phyloP scores from a whole-genome alignment of 306 rosid species.

The Alnus rubra region DNA sequence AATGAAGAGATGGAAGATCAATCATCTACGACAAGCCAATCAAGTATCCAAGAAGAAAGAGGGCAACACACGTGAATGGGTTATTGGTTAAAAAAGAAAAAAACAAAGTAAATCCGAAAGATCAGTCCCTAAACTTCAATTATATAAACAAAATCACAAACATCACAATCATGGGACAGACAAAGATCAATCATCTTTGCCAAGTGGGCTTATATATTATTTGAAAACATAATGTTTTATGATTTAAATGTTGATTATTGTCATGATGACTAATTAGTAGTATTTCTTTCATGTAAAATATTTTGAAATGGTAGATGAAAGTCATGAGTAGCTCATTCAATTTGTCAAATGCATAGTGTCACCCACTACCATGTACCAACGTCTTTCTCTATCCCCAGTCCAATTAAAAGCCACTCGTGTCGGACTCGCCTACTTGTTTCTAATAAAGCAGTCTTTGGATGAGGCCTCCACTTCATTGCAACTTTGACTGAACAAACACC shows the following conservation, averaged over 20 bases:
- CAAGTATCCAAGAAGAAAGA: neutral
- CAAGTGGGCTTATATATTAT: conserved; percentile 9
- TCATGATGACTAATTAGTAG: neutral
- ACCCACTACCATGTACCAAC: conserved; percentile 19
- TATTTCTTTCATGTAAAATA: neutral
- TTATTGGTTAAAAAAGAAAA: neutral
- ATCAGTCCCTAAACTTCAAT: neutral
- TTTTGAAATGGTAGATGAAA: neutral
- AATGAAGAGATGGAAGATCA: neutral
- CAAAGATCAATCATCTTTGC: conserved; percentile 12
- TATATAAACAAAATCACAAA: neutral
- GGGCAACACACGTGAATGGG: neutral
- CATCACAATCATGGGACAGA: neutral
- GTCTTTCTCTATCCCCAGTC: conserved; percentile 16
- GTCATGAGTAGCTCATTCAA: conserved; percentile 21
- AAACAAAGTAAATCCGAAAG: neutral
- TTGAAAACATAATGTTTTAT: conserved; percentile 1
- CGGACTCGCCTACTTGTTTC: conserved; percentile 6
- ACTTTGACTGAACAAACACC: conserved; percentile 17
- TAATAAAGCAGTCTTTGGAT: conserved; percentile 11
- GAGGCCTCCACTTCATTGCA: conserved; percentile 22
- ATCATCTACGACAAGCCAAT: neutral
- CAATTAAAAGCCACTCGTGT: conserved; percentile 13
- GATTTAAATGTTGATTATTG: conserved; percentile 4
- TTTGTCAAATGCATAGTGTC: conserved; percentile 21